Base-by-base conservation (phyloP, 2,329 filamentous ascomycete genomes). In the Clonostachys sp. region DNA sequence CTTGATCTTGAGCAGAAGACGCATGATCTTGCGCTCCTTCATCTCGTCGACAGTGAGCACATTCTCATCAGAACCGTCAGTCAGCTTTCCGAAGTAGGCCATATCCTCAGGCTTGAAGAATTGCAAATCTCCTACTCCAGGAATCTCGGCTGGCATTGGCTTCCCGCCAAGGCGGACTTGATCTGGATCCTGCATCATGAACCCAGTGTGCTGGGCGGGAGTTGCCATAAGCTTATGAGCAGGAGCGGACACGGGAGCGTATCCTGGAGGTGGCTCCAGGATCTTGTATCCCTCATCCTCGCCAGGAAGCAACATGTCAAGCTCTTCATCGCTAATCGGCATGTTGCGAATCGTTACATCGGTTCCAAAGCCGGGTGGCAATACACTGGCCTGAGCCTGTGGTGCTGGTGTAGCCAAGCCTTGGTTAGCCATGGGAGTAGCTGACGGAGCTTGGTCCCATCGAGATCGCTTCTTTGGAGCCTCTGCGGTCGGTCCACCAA, bases 71-170 rank as follows among this genome's bases (percentile, higher is more conserved):
- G 87, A 87, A 36, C 89, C 91, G 62, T 99, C 94, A 18, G 95
- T 92, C 39, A 99, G 81, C 73, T 99, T 97, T 50, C 92, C 91
- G 61, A 99, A 99, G 70, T 99, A 99, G 38, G 89, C 86, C 91
- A 97, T 96, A 67, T 99, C 94, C 66, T 99, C 94, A 2, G 91
- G 83, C 71, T 99, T 99, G 79, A 99, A 96, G 65, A 97, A 99
- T 56, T 96, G 91, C 45, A 99, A 72, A 64, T 99, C 94, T 38
- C 91, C 91, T 44, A 99, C 91, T 38, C 94, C 94, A 5, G 94
- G 91, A 36, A 99, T 96, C 62, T 97, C 92, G 5, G 90, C 95
- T 9, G 92, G 90, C 59, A 97, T 82, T 56, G 95, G 89, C 70
- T 95, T 95, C 55, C 91, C 90, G 61, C 92, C 82, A 44, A 88